These are phyloP conservation scores for Neurospora sp. DNA, from an alignment of 495 filamentous ascomycete genomes.

Conservation along the genomic window DNA sequence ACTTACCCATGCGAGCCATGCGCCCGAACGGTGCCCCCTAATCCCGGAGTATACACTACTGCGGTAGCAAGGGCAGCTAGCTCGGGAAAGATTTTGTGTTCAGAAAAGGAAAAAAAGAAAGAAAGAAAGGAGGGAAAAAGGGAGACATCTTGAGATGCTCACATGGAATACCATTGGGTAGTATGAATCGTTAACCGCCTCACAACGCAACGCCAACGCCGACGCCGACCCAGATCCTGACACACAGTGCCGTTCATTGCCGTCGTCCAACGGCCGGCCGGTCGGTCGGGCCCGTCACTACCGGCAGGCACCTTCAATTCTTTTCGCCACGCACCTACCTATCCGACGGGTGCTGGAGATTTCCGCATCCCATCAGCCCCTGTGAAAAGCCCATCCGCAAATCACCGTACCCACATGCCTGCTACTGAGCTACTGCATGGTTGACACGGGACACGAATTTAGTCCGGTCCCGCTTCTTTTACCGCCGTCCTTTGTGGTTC, in stretches of 20 bases:
- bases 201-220: not conserved
- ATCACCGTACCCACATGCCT: not conserved
- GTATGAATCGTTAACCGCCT: not conserved
- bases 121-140: not conserved
- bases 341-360: not conserved
- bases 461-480: not conserved
- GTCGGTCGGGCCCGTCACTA: not conserved
- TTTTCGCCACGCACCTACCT: not conserved
- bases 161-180: not conserved
- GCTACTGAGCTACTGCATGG: not conserved
- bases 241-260: not conserved
- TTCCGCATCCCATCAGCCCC: not conserved
- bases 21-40: no score
- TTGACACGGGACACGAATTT: not conserved
- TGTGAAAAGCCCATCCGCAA: not conserved
- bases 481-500: not conserved
- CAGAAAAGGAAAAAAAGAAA: not conserved
- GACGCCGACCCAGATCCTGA: not conserved
- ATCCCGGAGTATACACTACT: no score
- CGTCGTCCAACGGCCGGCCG: not conserved
- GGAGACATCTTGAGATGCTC: no score
- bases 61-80: no score
- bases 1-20: not conserved
- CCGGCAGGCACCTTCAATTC: no score
- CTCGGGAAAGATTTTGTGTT: no score